These are phyloP conservation scores for Lachnellula occidentalis DNA, from an alignment of 2,329 filamentous ascomycete species.

Conservation along the genomic window DNA sequence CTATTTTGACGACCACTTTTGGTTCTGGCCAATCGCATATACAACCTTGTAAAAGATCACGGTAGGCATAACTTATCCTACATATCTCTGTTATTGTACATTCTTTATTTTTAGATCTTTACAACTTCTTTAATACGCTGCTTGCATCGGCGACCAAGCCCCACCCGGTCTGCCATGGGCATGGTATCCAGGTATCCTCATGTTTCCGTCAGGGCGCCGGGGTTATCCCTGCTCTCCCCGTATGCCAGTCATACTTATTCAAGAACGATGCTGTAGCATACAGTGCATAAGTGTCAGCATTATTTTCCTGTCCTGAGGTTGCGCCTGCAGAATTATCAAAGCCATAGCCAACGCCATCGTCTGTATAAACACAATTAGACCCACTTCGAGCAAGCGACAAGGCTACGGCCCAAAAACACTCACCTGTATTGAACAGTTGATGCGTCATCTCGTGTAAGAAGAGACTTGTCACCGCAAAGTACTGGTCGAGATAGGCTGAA, in stretches of 20 bases:
- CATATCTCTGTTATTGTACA: not conserved
- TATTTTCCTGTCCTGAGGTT: not conserved
- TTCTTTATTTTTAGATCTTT: not conserved
- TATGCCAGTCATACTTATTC: not conserved
- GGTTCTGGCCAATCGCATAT: not conserved
- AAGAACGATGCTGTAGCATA: not conserved
- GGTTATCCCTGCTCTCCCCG: not conserved
- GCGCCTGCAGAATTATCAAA: not conserved
- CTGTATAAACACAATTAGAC: not conserved
- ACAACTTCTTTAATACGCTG: not conserved
- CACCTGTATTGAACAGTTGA: not conserved
- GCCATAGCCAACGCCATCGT: not conserved
- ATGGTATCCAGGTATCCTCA: not conserved
- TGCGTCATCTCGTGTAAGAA: not conserved
- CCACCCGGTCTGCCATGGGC: not conserved
- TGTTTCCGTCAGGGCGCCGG: not conserved
- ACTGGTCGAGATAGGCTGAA: not conserved
- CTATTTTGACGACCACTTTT: not conserved
- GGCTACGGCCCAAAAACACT: not conserved
- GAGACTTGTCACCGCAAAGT: not conserved
- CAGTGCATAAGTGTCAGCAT: not conserved
- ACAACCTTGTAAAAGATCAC: not conserved
- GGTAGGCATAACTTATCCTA: not conserved
- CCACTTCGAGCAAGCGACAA: not conserved
- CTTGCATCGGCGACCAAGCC: not conserved